Evolutionary conservation across 768 basidiomycete species (phyloP), one percentile per base, ranked within the genome.

Genomic region (Mycena chlorophos): DNA sequence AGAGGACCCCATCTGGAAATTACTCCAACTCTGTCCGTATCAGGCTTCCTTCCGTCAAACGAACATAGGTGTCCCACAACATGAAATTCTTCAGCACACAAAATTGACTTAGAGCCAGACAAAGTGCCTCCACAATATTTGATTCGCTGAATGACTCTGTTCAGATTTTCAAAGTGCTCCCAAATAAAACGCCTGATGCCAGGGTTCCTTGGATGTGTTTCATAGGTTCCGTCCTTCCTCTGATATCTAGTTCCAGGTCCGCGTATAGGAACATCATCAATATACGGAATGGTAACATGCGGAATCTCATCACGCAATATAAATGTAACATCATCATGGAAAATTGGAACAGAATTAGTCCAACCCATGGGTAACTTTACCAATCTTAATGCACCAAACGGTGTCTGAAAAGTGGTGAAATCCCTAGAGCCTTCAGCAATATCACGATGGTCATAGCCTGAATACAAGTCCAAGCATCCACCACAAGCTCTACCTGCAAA

Each of bases 131-230:
- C n/a, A n/a, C n/a, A n/a, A n/a, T n/a, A n/a, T n/a, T n/a, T n/a
- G 0, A 78, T 62, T 1, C 66, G 52, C 26, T 71, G 68, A 0
- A 77, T 54, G 8, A 77, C 57, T 3, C 71, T 57, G 48, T 78
- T 71, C 23, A 74, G 49, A 39, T 69, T 64, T 2, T 65, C 23
- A 2, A 71, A 58, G 56, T 77, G 75, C 55, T 75, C 72, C 71
- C 71, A 75, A 3, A 75, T 55, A 45, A 72, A 75, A 1, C 62
- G 52, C 0, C 69, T 53, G 20, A 73, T 69, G 2, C 62, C 56
- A 1, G 62, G 62, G 47, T 73, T 73, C 13, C 59, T 60, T 3
- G 66, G 54, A 19, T 69, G 58, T 0, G 48, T 50, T 27, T 71
- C 66, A 5, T 38, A 37, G 6, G 14, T 13, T 3, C 52, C 52